Base-by-base conservation (phyloP, 257 asterid genomes). In the Fraxinus anomala region DNA sequence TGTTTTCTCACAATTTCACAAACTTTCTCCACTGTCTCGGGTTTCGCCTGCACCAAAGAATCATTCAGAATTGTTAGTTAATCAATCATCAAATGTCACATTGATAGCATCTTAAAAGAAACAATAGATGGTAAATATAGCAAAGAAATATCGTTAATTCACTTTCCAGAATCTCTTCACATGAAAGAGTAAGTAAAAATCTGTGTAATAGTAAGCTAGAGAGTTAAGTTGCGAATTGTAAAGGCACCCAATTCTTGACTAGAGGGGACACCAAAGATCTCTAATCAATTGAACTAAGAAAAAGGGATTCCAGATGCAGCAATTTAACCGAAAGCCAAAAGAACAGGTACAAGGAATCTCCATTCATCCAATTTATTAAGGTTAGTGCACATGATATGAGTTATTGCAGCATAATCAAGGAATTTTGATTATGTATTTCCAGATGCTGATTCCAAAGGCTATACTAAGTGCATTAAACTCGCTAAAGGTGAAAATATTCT, bases 11-110 rank as follows among this genome's bases (percentile, higher is more conserved):
- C 99, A 79, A 94, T 94, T 73, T 84, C 86, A 33, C 90, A 87
- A 68, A 94, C 99, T 84, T 94, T 92, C 17, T 70, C 80, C 74
- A 94, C 97, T 0, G 99, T 92, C 83, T 94, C 97, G 17, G 95
- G 91, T 70, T 91, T 94, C 71, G 97, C 99, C 97, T 94, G 89
- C 82, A 39, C 75, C 78, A 65, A n/a, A 44, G 23, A 84, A 74
- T 59, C 72, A 72, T 44, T 8, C 42, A 68, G 47, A 69, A 49
- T 66, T 26, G 33, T 56, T 61, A 19, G 21, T 44, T 73, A 74
- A 44, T 42, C 39, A 9, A 42, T 16, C 4, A 28, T 26, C 61
- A 34, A n/a, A 73, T 19, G 44, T 31, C 61, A 73, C 39, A 14
- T 21, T 1, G 21, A 13, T 56, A 56, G 66, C 66, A 56, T 17